Conservation (phyloP, 768 basidiomycete species). For the Collybia sordida region DNA sequence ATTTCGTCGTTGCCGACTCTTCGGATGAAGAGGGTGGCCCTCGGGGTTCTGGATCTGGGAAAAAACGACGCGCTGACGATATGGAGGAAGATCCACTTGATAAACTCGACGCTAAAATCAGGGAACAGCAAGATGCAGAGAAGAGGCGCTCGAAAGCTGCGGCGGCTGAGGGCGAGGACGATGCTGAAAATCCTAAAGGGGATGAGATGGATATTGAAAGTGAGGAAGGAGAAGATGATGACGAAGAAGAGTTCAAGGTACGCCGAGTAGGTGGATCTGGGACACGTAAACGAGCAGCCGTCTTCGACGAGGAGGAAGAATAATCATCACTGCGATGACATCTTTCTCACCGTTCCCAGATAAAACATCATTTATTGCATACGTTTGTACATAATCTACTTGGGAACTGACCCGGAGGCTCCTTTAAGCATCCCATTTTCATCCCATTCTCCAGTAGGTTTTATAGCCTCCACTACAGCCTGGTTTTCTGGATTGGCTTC, state of each 20-base stretch:
- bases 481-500: constrained; percentile 80
- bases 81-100: constrained; percentile 65
- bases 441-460: constrained; percentile 60
- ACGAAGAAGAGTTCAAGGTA: constrained; percentile 67
- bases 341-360: background rate
- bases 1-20: constrained; percentile 79
- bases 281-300: constrained; percentile 54
- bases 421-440: constrained; percentile 52
- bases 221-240: constrained; percentile 58
- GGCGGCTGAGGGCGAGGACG: constrained; percentile 25
- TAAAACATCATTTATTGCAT: background rate
- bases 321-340: constrained; percentile 8
- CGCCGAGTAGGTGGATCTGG: constrained; percentile 47
- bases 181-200: constrained; percentile 26
- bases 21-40: constrained; percentile 65
- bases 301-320: constrained; percentile 66
- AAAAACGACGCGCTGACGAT: constrained; percentile 33
- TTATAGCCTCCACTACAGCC: constrained; percentile 69
- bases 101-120: constrained; percentile 67
- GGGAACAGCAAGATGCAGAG: constrained; percentile 53
- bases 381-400: constrained; percentile 19
- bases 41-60: constrained; percentile 26
- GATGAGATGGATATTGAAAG: constrained; percentile 26
- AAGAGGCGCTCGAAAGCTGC: constrained; percentile 35
- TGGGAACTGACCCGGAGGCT: constrained; percentile 30